These are phyloP conservation scores for Chaetomium sp. DNA, from an alignment of 2,329 filamentous ascomycete species.

Conservation along the genomic window DNA sequence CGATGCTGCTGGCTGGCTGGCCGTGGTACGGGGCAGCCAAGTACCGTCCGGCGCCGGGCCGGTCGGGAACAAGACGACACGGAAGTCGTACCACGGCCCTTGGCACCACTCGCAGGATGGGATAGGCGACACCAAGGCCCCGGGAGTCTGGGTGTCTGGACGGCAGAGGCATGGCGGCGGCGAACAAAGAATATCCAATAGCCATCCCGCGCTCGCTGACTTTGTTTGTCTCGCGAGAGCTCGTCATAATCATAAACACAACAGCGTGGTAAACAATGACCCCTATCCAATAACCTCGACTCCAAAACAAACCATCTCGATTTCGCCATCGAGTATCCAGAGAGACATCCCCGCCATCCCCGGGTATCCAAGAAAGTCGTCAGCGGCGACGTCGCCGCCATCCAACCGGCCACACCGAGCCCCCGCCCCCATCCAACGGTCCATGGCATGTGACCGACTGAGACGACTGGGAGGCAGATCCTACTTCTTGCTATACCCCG, in stretches of 20 bases:
- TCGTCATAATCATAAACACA: not conserved
- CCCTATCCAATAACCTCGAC: not conserved
- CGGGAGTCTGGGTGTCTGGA: not conserved
- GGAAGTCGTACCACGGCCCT: not conserved
- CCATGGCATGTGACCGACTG: not conserved
- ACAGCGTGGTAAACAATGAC: slow-evolving; percentile 1
- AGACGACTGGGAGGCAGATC: not conserved
- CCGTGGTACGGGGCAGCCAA: not conserved
- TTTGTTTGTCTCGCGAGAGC: not conserved
- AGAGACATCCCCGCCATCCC: not conserved
- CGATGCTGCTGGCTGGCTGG: not conserved
- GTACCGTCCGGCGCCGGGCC: not conserved
- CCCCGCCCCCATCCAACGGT: not conserved
- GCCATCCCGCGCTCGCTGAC: not conserved
- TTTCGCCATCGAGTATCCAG: not conserved
- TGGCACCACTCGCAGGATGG: not conserved
- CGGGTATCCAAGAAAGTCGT: slow-evolving; percentile 1
- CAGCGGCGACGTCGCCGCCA: slow-evolving; percentile 4
- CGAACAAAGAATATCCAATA: not conserved
- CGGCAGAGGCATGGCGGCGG: not conserved
- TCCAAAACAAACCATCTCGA: not conserved
- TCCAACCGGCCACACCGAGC: not conserved
- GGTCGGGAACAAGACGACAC: not conserved
- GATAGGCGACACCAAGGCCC: not conserved
- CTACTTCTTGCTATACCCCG: slow-evolving; percentile 49